Conservation (phyloP, 371 early-diverging fungal species). For the Basidiobolus meristosporus region DNA sequence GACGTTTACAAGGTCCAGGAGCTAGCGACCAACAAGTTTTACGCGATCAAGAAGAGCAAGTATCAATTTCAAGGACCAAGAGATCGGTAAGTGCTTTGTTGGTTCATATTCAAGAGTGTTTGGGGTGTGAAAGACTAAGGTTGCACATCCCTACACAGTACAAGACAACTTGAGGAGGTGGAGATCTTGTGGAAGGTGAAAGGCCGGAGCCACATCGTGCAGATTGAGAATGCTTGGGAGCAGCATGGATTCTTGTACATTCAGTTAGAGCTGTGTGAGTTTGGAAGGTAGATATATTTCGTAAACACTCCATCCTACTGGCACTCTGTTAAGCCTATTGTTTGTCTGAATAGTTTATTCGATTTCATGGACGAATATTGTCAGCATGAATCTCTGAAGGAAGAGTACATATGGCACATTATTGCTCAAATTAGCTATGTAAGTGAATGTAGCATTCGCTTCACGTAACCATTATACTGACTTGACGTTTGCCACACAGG, state of each 20-base stretch:
- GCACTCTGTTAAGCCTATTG: no score
- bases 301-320: no score
- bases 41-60: slow-evolving; percentile 63
- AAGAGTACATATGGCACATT: slow-evolving; percentile 55
- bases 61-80: slow-evolving; percentile 40
- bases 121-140: no score
- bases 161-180: slow-evolving; percentile 59
- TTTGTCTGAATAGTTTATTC: slow-evolving; percentile 38
- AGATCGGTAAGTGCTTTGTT: no score
- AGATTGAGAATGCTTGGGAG: slow-evolving; percentile 74
- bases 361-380: slow-evolving; percentile 13
- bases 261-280: slow-evolving; percentile 79
- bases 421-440: slow-evolving; percentile 48
- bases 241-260: slow-evolving; percentile 73
- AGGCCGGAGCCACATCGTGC: slow-evolving; percentile 32
- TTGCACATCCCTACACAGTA: no score
- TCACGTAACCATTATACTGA: no score
- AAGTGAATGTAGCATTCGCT: slow-evolving; percentile 2
- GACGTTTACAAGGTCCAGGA: slow-evolving; percentile 49
- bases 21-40: slow-evolving; percentile 25
- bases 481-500: no score
- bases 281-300: no score
- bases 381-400: slow-evolving; percentile 23
- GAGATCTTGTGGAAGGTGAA: slow-evolving; percentile 46
- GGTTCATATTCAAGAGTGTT: no score